Base-by-base conservation (phyloP, 768 basidiomycete species). In the Chalciporus sphaerocephalus region DNA sequence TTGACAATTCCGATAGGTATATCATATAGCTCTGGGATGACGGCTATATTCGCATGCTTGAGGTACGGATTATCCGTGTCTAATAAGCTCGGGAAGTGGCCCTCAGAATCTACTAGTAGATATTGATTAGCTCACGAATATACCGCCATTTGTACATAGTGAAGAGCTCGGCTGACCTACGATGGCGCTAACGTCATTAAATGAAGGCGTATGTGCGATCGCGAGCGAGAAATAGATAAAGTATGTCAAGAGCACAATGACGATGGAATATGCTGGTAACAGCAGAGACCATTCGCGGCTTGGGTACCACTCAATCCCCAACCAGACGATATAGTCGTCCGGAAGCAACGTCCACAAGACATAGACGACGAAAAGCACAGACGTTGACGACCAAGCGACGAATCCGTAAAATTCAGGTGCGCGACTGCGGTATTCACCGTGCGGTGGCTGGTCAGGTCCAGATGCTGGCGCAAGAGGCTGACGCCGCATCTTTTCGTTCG, bases 371-470 rank as follows among this genome's bases (percentile, higher is more conserved):
- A 86, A 92, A 2, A 80, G 65, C 21, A 91, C 66, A 41, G 78
- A 81, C 0, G 92, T 92, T 0, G 81, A 81, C 8, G 83, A 81
- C 84, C 83, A 88, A 13, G 87, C 87, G 5, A 87, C 87, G 60
- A 92, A 93, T n/a, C 92, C 91, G 54, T 92, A 91, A 57, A 92
- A 85, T 67, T 93, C 91, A 34, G 86, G 76, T 11, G 87, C 85
- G 8, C 86, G 80, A 61, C 81, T 85, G 50, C 78, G 78, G 48
- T 68, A 61, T 42, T 75, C 77, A 32, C 59, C n/a, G n/a, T n/a
- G 64, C 6, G 71, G 68, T 2, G 66, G 67, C 36, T 65, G 52
- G 15, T 65, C 61, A 38, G 74, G 70, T 38, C 64, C 61, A 38
- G 74, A 70, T 38, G 62, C 73, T 7, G 70, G 64, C 25, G 75